Percentiles rank a stretch among this genome's conserved stretches.
Conservation (phyloP, 1,139 yeast species). For the Arxiozyma heterogenica region DNA sequence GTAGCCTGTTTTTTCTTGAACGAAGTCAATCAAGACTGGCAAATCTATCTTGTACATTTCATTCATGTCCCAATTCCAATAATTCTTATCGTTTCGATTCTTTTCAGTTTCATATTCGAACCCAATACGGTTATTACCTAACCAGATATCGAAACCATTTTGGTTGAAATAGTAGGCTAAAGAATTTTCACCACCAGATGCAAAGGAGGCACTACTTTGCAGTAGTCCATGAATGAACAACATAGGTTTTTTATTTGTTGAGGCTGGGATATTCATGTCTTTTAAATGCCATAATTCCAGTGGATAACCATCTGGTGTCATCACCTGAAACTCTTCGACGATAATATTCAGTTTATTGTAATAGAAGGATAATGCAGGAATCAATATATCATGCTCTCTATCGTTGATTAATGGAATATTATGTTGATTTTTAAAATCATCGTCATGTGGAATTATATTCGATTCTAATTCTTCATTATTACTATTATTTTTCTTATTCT, state of each 20-base stretch:
- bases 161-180: conserved; percentile 55
- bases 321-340: conserved; percentile 48
- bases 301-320: conserved; percentile 74
- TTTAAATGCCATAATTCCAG: conserved; percentile 56
- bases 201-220: conserved; percentile 77
- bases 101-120: conserved; percentile 41
- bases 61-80: conserved; percentile 81
- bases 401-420: conserved; percentile 8
- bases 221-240: conserved; percentile 76
- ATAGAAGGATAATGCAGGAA: conserved; percentile 54
- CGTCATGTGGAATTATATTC: neutral
- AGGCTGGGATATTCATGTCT: conserved; percentile 32
- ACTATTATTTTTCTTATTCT: neutral
- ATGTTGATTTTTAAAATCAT: neutral
- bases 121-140: conserved; percentile 87
- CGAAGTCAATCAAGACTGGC: conserved; percentile 59
- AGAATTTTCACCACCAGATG: conserved; percentile 69
- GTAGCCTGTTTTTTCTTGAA: conserved; percentile 36
- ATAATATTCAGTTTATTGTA: conserved; percentile 51
- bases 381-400: conserved; percentile 31
- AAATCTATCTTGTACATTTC: conserved; percentile 75
- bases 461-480: too few relatives aligned
- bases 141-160: conserved; percentile 80
- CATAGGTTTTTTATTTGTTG: conserved; percentile 42
- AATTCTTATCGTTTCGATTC: conserved; percentile 40